phyloP scores from a whole-genome alignment of 306 rosid species.

The Luffa aegyptiaca region DNA sequence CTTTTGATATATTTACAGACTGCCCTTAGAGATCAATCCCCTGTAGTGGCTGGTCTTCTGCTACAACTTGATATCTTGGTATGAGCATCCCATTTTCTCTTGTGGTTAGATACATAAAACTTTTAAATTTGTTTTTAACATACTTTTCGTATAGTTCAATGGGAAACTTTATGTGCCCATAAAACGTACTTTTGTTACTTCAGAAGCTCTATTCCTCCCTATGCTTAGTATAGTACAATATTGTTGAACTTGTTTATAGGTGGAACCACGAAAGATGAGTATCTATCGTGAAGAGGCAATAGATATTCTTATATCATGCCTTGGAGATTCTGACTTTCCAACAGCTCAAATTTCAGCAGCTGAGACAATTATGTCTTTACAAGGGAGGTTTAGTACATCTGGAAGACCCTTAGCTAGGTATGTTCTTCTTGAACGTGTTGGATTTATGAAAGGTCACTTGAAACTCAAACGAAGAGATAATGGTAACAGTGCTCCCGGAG shows the following conservation, averaged over 20 bases:
- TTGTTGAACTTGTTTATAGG: constrained; percentile 32
- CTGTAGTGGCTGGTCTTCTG: constrained; percentile 72
- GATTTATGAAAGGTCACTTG: constrained; percentile 36
- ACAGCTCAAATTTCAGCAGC: constrained; percentile 61
- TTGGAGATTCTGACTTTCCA: constrained; percentile 50
- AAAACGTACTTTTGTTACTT: background rate
- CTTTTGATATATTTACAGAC: constrained; percentile 70
- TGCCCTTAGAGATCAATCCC: constrained; percentile 53
- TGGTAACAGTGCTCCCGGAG: constrained; percentile 29
- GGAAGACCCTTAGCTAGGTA: constrained; percentile 60
- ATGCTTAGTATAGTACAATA: constrained; percentile 1
- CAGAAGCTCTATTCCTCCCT: background rate
- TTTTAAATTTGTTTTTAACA: background rate
- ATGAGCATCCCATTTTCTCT: constrained; percentile 15
- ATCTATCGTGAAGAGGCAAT: constrained; percentile 88
- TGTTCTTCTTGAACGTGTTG: constrained; percentile 69
- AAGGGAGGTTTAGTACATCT: constrained; percentile 55
- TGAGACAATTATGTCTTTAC: constrained; percentile 61
- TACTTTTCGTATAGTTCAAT: background rate
- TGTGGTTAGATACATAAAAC: background rate
- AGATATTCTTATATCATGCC: constrained; percentile 70
- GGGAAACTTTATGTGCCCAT: constrained; percentile 3
- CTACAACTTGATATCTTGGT: constrained; percentile 98
- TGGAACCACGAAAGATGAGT: constrained; percentile 84
- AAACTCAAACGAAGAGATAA: constrained; percentile 37